These are phyloP conservation scores for Ceratorhiza oryzae-sativae DNA, from an alignment of 1,284 basidiomycete species.

Conservation along the genomic window DNA sequence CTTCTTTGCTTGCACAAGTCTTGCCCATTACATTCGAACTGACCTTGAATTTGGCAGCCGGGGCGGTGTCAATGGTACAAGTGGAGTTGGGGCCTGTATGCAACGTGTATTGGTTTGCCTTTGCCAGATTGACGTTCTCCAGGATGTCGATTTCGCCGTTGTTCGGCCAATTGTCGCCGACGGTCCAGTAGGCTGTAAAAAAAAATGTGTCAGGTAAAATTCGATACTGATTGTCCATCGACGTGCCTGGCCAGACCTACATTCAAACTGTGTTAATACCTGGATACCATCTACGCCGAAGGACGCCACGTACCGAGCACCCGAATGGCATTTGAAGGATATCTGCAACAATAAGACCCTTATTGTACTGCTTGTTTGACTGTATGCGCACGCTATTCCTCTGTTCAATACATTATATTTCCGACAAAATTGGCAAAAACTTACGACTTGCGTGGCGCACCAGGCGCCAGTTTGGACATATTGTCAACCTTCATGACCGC, in stretches of 20 bases:
- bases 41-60: slow-evolving; percentile 22
- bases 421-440: slow-evolving; percentile 45
- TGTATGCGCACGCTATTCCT: slow-evolving; percentile 33
- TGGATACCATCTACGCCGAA: background rate
- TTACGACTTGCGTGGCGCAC: slow-evolving; percentile 56
- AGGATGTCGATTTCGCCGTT: slow-evolving; percentile 77
- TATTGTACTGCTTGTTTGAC: slow-evolving; percentile 27
- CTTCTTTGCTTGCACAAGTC: slow-evolving; percentile 35
- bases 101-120: slow-evolving; percentile 41
- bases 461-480: slow-evolving; percentile 8
- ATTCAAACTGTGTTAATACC: background rate
- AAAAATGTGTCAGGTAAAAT: background rate
- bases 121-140: slow-evolving; percentile 65
- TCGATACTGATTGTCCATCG: background rate
- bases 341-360: slow-evolving; percentile 57
- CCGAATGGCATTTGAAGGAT: slow-evolving; percentile 78
- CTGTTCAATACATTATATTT: background rate
- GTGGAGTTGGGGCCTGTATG: slow-evolving; percentile 40
- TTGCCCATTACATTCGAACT: slow-evolving; percentile 34
- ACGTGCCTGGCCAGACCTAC: slow-evolving; percentile 33
- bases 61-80: slow-evolving; percentile 31
- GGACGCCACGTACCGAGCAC: slow-evolving; percentile 59
- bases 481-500: slow-evolving; percentile 35
- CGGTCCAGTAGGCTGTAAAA: slow-evolving; percentile 73
- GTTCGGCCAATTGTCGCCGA: slow-evolving; percentile 74